These are phyloP conservation scores for Umbelopsis sp. DNA, from an alignment of 371 early-diverging fungal species.

Conservation along the genomic window DNA sequence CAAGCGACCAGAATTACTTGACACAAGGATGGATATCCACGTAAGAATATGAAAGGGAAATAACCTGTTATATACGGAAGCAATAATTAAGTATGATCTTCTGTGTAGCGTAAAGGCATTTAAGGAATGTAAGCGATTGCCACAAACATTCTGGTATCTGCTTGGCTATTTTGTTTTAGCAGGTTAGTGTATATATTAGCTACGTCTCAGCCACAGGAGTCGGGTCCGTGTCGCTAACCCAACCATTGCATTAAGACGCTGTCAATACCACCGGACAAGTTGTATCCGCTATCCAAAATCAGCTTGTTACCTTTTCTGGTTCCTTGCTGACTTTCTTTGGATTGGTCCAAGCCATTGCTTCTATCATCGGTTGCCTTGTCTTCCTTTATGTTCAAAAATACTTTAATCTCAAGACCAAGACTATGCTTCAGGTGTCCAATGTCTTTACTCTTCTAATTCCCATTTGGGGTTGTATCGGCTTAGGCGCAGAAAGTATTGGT, in stretches of 20 bases:
- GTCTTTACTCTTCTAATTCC: slow-evolving; percentile 30
- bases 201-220: neutral
- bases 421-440: slow-evolving; percentile 37
- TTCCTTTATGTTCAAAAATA: slow-evolving; percentile 40
- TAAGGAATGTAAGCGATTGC: slow-evolving; percentile 44
- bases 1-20: slow-evolving; percentile 30
- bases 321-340: slow-evolving; percentile 34
- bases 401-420: slow-evolving; percentile 36
- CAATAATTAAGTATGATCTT: neutral
- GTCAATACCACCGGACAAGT: slow-evolving; percentile 46
- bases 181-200: slow-evolving; percentile 1
- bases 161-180: slow-evolving; percentile 43
- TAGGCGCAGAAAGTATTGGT: slow-evolving; percentile 30
- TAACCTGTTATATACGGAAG: neutral
- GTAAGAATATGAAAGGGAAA: neutral
- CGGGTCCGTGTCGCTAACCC: neutral
- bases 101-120: slow-evolving; percentile 24
- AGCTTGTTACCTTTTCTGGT: slow-evolving; percentile 38
- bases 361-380: slow-evolving; percentile 42
- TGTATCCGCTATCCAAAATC: slow-evolving; percentile 32
- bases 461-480: slow-evolving; percentile 47
- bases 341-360: slow-evolving; percentile 35
- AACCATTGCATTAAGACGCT: slow-evolving; percentile 29
- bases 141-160: slow-evolving; percentile 45
- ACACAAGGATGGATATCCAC: slow-evolving; percentile 42